These are phyloP conservation scores for Coemansia sp. DNA, from an alignment of 192 early-diverging fungal species.

Conservation along the genomic window DNA sequence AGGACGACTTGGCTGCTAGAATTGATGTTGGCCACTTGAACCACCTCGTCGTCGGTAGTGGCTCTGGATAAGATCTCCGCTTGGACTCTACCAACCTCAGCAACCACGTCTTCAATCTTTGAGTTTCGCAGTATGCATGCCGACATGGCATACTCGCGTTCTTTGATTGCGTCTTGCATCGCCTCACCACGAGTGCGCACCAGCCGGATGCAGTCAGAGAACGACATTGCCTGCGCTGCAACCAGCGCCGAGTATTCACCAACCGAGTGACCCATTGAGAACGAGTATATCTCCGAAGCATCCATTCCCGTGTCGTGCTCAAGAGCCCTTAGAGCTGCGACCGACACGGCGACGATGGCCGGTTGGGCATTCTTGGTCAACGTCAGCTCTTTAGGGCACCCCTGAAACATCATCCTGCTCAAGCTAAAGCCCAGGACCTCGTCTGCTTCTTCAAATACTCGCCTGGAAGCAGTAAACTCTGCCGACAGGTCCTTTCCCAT, in stretches of 20 bases:
- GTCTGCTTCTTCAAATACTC: constrained; percentile 89
- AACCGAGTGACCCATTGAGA: constrained; percentile 88
- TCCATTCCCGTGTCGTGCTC: constrained; percentile 83
- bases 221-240: constrained; percentile 62
- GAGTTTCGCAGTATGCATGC: constrained; percentile 79
- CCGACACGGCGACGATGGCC: constrained; percentile 86
- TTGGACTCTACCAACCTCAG: constrained; percentile 40
- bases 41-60: constrained; percentile 54
- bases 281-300: constrained; percentile 66
- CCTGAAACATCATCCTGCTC: constrained; percentile 83
- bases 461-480: constrained; percentile 67
- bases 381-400: constrained; percentile 66
- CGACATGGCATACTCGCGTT: constrained; percentile 80
- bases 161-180: constrained; percentile 79
- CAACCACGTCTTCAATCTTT: constrained; percentile 68
- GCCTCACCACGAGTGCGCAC: constrained; percentile 83
- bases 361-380: constrained; percentile 83
- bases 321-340: constrained; percentile 81
- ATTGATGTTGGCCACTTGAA: constrained; percentile 88
- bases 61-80: constrained; percentile 13
- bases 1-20: constrained; percentile 83
- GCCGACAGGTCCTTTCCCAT: constrained; percentile 91
- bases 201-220: constrained; percentile 81
- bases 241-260: constrained; percentile 88
- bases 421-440: constrained; percentile 72